Evolutionary conservation across 179 eudicot species (phyloP).

Genomic region (Amaranthus tricolor): DNA sequence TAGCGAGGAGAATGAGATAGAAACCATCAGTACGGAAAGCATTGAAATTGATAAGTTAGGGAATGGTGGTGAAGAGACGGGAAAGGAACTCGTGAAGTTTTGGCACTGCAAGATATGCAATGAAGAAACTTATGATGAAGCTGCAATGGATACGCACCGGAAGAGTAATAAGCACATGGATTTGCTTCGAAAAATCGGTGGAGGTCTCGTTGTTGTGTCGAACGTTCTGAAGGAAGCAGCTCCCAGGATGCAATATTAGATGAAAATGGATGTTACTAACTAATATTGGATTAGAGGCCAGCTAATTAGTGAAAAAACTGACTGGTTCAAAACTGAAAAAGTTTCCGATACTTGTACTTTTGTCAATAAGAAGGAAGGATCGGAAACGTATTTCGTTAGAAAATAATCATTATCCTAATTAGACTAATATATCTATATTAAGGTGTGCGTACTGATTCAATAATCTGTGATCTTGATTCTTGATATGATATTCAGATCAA

Average conservation of each 20-base stretch:
- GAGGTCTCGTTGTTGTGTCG: conserved; percentile 31
- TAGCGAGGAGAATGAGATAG: conserved; percentile 14
- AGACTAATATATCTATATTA: background rate
- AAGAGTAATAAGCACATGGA: conserved; percentile 29
- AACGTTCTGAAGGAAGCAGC: conserved; percentile 13
- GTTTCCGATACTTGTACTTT: background rate
- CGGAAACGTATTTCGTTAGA: background rate
- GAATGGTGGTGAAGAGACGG: background rate
- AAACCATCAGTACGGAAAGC: background rate
- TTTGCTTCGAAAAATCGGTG: conserved; percentile 24
- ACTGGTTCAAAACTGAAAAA: background rate
- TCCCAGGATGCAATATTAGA: background rate
- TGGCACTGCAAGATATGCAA: conserved; percentile 37
- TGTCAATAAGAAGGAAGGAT: background rate
- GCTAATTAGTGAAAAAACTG: background rate
- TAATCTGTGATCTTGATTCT: no score
- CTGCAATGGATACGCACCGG: conserved; percentile 31
- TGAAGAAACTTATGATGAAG: conserved; percentile 30
- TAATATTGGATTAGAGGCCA: background rate
- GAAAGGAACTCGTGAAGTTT: conserved; percentile 23
- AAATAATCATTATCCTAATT: background rate
- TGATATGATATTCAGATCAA: no score
- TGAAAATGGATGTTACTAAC: background rate
- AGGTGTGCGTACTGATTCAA: background rate
- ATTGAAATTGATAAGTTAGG: conserved; percentile 8